Conservation (phyloP, 1,284 basidiomycete species). For the Thelephora terrestris region DNA sequence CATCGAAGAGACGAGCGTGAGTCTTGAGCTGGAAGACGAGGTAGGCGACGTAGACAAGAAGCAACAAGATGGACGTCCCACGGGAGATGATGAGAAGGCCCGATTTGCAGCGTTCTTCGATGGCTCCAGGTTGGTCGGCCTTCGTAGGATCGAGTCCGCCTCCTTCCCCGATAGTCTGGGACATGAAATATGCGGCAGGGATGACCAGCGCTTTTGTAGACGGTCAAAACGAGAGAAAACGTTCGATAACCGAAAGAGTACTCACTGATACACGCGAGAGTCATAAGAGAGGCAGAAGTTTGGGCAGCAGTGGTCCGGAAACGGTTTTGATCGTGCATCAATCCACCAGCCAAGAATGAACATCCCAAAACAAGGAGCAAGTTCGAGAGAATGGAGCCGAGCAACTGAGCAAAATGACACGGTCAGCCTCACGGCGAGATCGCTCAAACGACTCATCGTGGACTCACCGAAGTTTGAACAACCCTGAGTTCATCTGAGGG, state of each 20-base stretch:
- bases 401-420: constrained; percentile 36
- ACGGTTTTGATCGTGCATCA: constrained; percentile 53
- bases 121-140: constrained; percentile 7
- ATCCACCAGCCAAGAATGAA: constrained; percentile 76
- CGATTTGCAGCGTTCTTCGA: constrained; percentile 23
- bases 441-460: neutral
- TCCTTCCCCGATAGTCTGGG: constrained; percentile 21
- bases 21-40: constrained; percentile 57
- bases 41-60: constrained; percentile 77
- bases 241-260: constrained; percentile 9
- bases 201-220: constrained; percentile 62
- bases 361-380: constrained; percentile 81
- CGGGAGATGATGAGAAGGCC: constrained; percentile 75
- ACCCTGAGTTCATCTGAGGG: constrained; percentile 64
- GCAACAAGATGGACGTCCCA: constrained; percentile 75
- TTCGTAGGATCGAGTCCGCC: constrained; percentile 6
- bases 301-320: constrained; percentile 84
- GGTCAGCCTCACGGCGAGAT: too few species aligned
- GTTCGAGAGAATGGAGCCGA: constrained; percentile 84
- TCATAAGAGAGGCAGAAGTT: constrained; percentile 62
- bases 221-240: neutral
- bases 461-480: constrained; percentile 74
- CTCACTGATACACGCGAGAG: constrained; percentile 78
- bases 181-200: constrained; percentile 78
- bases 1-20: constrained; percentile 16